phyloP scores from a whole-genome alignment of 2,329 filamentous ascomycete genomes.

The Ustulina deusta region DNA sequence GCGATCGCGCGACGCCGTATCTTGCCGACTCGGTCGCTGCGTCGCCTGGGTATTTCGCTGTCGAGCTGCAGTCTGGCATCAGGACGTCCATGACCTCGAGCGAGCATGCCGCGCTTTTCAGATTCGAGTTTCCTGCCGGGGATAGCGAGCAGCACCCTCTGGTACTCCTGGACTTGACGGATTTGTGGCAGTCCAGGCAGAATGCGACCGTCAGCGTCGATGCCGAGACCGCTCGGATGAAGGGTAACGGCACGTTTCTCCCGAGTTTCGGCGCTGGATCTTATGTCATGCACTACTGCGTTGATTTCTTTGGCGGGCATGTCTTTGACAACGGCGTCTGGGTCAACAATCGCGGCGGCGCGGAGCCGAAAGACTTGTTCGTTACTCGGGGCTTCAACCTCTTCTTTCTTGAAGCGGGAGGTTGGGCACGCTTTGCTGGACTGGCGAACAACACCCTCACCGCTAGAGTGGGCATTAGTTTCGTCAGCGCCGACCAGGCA shows the following conservation, averaged over 20 bases:
- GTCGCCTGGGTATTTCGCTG: constrained; percentile 67
- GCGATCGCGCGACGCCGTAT: constrained; percentile 57
- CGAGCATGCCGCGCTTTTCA: constrained; percentile 71
- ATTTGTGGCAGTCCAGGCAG: constrained; percentile 64
- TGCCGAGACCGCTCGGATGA: constrained; percentile 63
- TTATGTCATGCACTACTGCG: constrained; percentile 70
- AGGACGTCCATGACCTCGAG: constrained; percentile 70
- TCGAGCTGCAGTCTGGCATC: constrained; percentile 66
- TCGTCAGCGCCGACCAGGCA: constrained; percentile 70
- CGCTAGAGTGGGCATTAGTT: constrained; percentile 73
- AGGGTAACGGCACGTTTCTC: constrained; percentile 67
- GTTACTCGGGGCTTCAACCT: constrained; percentile 57
- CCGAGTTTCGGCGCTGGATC: constrained; percentile 72
- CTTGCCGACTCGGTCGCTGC: constrained; percentile 60
- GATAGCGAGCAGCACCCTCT: constrained; percentile 56
- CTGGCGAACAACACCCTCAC: constrained; percentile 60
- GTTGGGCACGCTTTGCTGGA: constrained; percentile 66
- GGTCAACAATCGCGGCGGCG: constrained; percentile 56
- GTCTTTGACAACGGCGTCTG: constrained; percentile 55
- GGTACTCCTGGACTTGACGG: constrained; percentile 70
- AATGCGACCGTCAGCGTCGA: constrained; percentile 65
- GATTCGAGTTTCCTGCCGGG: constrained; percentile 65
- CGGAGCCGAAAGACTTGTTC: constrained; percentile 54
- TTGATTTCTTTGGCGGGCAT: constrained; percentile 64
- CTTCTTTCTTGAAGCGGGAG: constrained; percentile 61